Evolutionary conservation across 352 stramenopile genomes (phyloP).

Genomic region (Ophiocytium majus): DNA sequence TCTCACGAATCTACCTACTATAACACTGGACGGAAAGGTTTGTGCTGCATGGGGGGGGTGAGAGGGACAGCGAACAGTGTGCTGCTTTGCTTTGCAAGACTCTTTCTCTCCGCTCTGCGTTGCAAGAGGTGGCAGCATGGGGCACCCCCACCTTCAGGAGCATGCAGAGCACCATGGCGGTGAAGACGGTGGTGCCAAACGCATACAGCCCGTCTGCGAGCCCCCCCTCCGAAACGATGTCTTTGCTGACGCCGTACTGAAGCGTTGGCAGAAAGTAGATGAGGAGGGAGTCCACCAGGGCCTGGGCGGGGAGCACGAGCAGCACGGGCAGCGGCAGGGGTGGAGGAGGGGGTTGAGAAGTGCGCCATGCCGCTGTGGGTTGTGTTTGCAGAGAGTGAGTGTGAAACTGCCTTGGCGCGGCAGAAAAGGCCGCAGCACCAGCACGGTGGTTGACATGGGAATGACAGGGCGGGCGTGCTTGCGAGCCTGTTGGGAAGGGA

Average conservation of each 20-base stretch:
- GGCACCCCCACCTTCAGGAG: constrained; percentile 52
- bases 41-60: background rate
- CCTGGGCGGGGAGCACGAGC: constrained; percentile 55
- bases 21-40: background rate
- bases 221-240: constrained; percentile 35
- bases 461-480: too few species aligned
- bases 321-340: too few species aligned
- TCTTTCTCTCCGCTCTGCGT: background rate
- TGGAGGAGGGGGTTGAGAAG: too few species aligned
- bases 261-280: constrained; percentile 54
- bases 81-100: background rate
- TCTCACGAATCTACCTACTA: background rate
- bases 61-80: background rate
- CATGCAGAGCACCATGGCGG: constrained; percentile 40
- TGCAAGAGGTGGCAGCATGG: constrained; percentile 31
- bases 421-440: too few species aligned
- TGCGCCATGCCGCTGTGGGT: too few species aligned
- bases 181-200: constrained; percentile 55
- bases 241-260: constrained; percentile 26
- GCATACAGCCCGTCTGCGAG: constrained; percentile 47
- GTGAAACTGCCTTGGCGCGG: too few species aligned
- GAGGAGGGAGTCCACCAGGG: constrained; percentile 56
- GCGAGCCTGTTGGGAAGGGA: too few species aligned
- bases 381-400: too few species aligned
- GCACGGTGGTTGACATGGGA: too few species aligned